phyloP scores from a whole-genome alignment of 352 stramenopile genomes.

The Globisporangium spiculum region DNA sequence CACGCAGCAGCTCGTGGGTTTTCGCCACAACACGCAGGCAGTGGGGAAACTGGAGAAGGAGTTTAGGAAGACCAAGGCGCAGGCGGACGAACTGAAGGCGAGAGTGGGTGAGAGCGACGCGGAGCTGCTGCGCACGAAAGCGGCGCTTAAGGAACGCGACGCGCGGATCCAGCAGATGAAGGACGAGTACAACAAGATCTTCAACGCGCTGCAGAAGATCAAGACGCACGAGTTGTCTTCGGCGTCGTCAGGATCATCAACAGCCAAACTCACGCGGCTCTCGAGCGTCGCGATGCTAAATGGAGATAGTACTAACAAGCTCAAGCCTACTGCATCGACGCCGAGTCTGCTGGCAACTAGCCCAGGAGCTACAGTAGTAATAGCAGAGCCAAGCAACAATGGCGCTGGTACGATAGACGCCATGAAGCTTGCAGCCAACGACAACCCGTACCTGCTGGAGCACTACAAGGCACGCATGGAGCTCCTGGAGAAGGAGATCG shows the following conservation, averaged over 20 bases:
- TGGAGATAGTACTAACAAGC: not conserved
- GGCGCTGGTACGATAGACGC: not conserved
- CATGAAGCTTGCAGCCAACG: conserved; percentile 21
- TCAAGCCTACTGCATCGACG: conserved; percentile 9
- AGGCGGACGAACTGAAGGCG: conserved; percentile 25
- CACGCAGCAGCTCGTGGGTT: conserved; percentile 49
- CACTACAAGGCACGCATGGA: conserved; percentile 58
- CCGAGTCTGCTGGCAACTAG: not conserved
- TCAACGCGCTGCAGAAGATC: conserved; percentile 60
- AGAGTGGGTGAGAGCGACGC: conserved; percentile 36
- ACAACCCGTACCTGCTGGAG: conserved; percentile 67
- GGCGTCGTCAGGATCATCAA: not conserved
- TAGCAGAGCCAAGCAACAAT: not conserved
- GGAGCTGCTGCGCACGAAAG: conserved; percentile 52
- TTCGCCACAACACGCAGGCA: conserved; percentile 49
- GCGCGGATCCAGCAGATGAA: conserved; percentile 53
- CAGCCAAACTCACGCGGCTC: conserved; percentile 2
- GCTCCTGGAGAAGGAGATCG: conserved; percentile 49
- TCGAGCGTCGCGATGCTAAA: not conserved
- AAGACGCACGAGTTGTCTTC: conserved; percentile 27
- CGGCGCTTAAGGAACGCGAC: conserved; percentile 51
- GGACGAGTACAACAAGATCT: conserved; percentile 73
- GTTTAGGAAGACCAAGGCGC: conserved; percentile 28
- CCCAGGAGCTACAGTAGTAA: not conserved
- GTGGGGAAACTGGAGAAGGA: conserved; percentile 55